Percentiles rank a stretch among this genome's conserved stretches.
phyloP scores from a whole-genome alignment of 306 rosid genomes.

The Oxytropis ochrocephala region DNA sequence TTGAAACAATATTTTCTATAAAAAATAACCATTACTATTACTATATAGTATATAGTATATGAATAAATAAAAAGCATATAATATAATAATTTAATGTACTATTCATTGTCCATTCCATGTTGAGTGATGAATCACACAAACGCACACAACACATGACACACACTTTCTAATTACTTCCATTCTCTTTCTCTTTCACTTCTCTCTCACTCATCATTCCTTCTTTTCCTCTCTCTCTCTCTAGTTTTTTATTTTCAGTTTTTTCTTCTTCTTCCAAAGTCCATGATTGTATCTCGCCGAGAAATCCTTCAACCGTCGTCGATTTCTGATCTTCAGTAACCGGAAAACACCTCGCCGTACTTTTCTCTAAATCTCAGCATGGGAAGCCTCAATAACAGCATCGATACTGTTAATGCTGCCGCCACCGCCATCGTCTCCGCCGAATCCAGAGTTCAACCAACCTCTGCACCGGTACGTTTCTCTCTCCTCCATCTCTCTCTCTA shows the following conservation, averaged over 20 bases:
- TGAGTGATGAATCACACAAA: slow-evolving; percentile 7
- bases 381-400: slow-evolving; percentile 57
- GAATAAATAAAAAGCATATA: neutral
- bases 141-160: neutral
- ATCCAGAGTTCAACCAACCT: slow-evolving; percentile 69
- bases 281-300: slow-evolving; percentile 40
- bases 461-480: slow-evolving; percentile 43
- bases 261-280: slow-evolving; percentile 3
- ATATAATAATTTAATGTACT: neutral
- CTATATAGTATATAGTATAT: no score
- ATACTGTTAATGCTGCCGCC: slow-evolving; percentile 90
- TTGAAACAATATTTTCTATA: no score
- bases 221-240: neutral
- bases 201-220: neutral
- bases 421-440: slow-evolving; percentile 86
- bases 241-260: neutral
- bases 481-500: neutral
- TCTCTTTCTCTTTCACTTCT: neutral
- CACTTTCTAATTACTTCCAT: neutral
- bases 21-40: neutral
- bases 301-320: neutral
- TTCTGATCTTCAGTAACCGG: slow-evolving; percentile 22
- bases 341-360: neutral
- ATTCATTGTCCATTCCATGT: neutral
- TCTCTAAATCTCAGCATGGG: slow-evolving; percentile 35